phyloP scores from a whole-genome alignment of 139 green algal genomes.

The Closterium sp. region DNA sequence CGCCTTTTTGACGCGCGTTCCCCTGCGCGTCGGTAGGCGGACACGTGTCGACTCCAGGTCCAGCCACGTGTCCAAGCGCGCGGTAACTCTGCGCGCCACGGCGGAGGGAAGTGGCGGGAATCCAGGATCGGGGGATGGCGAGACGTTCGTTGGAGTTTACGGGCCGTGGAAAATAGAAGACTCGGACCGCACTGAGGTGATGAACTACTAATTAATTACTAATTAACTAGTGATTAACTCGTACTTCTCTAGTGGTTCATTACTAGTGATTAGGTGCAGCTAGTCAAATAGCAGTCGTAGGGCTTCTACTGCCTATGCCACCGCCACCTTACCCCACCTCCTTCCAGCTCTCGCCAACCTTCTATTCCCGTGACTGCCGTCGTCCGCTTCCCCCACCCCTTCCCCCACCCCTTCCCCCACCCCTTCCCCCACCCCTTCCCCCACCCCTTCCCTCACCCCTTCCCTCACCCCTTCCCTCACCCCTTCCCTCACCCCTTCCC shows the following conservation, averaged over 20 bases:
- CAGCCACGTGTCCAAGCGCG: background rate
- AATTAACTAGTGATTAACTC: background rate
- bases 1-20: background rate
- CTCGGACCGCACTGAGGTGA: slow-evolving; percentile 25
- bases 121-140: background rate
- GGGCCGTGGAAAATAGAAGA: slow-evolving; percentile 45
- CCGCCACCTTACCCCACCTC: background rate
- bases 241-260: no score
- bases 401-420: background rate
- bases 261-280: no score
- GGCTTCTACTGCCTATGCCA: background rate
- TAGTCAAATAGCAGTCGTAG: background rate
- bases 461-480: background rate
- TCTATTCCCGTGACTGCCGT: background rate
- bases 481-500: background rate
- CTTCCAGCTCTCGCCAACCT: background rate
- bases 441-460: background rate
- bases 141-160: slow-evolving; percentile 10
- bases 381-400: background rate
- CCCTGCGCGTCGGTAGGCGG: background rate
- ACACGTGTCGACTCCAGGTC: background rate
- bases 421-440: background rate
- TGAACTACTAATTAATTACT: background rate
- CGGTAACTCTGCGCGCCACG: background rate
- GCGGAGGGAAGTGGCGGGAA: background rate